Conservation (phyloP, 75 land plant species). For the Cupressus sempervirens region DNA sequence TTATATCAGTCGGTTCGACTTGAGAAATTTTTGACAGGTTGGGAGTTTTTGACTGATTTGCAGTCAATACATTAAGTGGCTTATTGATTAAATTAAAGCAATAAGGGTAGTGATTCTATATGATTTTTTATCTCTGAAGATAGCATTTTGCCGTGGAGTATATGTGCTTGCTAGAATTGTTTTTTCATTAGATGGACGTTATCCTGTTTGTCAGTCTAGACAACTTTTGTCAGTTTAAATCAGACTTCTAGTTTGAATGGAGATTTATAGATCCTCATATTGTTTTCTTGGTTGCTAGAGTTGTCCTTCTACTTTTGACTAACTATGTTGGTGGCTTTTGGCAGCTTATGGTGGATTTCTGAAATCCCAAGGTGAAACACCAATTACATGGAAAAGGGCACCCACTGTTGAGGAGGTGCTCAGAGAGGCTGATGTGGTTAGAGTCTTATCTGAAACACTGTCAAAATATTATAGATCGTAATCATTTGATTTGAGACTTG, state of each 20-base stretch:
- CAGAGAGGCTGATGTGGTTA: slow-evolving; percentile 84
- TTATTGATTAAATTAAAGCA: background rate
- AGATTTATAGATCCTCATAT: background rate
- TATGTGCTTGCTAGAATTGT: background rate
- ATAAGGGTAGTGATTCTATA: background rate
- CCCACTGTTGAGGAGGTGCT: slow-evolving; percentile 83
- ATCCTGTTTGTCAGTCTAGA: background rate
- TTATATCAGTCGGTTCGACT: slow-evolving; percentile 81
- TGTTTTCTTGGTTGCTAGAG: background rate
- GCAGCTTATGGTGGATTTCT: slow-evolving; percentile 94
- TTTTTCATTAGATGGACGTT: background rate
- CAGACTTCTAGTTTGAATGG: background rate
- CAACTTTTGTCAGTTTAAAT: background rate
- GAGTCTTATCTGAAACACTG: slow-evolving; percentile 8
- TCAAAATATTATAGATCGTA: background rate
- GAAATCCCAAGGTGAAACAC: slow-evolving; percentile 87
- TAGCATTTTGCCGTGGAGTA: background rate
- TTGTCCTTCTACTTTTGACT: slow-evolving; percentile 5
- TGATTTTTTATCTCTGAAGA: background rate
- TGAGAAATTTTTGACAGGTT: slow-evolving; percentile 96
- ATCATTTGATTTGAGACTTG: background rate
- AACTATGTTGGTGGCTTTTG: background rate
- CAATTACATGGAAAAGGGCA: slow-evolving; percentile 90
- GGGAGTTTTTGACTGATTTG: slow-evolving; percentile 1
- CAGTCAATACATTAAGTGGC: background rate